Base-by-base conservation (phyloP, 2,329 filamentous ascomycete species). In the Ophiocordyceps polyrhachis-furcata region DNA sequence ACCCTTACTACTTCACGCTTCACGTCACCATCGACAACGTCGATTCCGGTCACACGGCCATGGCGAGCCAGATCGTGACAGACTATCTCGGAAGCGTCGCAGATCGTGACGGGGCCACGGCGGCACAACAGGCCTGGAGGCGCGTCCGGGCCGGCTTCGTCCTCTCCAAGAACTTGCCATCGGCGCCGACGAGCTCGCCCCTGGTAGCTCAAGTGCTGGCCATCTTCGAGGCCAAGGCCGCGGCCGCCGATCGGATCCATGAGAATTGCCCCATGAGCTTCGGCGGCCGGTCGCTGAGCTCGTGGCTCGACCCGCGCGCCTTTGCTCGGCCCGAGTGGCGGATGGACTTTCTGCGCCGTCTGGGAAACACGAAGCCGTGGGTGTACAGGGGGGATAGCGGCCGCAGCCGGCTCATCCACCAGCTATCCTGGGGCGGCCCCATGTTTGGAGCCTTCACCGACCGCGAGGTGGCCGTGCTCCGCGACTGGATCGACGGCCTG, bases 391-490 rank as follows among this genome's bases (percentile, higher is more conserved):
- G 67, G 5, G 51, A 60, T 35, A 63, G 63, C 44, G 43, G 50
- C 1, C 58, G 59, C 31, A 70, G 67, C 46, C 57, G 50, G 20
- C 55, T 71, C 2, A 50, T 69, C 2, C 58, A 56, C 38, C 65
- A 66, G 51, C 50, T 70, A 8, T 54, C 49, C 1, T 70, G 67
- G 66, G 59, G 61, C 21, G 68, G 67, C 5, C 61, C 57, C 40
- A 71, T 71, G 67, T 71, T 68, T 49, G 68, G 68, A 1, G 58
- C 65, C 19, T 71, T 71, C 50, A 70, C 66, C 1, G 51, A 63
- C 15, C 53, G 51, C 12, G 68, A 71, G 49, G 55, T 48, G 13
- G 37, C 31, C 5, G 4, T 35, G 6, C 20, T 51, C 7, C 28
- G 43, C 11, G 41, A 41, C 17, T 51, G 49, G 49, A 49, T 51